Conservation (phyloP, 371 early-diverging fungal genomes). For the Circinella minor region DNA sequence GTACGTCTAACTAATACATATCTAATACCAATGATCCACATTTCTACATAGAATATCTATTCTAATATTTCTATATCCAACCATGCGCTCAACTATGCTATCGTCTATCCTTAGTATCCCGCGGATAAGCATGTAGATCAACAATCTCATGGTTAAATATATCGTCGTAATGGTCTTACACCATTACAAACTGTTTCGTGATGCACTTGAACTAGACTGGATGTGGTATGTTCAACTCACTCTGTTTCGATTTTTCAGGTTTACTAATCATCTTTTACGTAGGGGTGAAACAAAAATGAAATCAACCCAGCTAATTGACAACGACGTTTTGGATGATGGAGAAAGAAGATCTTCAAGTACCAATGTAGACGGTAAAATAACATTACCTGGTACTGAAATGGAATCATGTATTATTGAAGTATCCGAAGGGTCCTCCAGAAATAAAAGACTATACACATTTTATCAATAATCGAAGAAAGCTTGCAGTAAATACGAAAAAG, state of each 20-base stretch:
- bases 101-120: no score
- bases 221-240: neutral
- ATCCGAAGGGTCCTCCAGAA: neutral
- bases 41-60: no score
- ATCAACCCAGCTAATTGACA: neutral
- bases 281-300: constrained; percentile 1
- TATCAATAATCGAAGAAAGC: neutral
- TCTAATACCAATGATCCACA: no score
- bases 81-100: no score
- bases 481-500: neutral
- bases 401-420: neutral
- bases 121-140: no score
- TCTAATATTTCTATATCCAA: no score
- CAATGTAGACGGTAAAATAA: neutral
- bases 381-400: neutral
- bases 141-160: no score
- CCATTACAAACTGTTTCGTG: no score
- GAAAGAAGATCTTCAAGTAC: constrained; percentile 2
- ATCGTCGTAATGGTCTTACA: no score
- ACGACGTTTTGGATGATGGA: constrained; percentile 3
- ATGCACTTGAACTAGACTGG: neutral
- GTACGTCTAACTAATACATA: no score
- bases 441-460: neutral
- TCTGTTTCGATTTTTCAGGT: neutral
- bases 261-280: neutral